Conservation (phyloP, 164 flowering plant genomes). For the Dillenia suffruticosa region DNA sequence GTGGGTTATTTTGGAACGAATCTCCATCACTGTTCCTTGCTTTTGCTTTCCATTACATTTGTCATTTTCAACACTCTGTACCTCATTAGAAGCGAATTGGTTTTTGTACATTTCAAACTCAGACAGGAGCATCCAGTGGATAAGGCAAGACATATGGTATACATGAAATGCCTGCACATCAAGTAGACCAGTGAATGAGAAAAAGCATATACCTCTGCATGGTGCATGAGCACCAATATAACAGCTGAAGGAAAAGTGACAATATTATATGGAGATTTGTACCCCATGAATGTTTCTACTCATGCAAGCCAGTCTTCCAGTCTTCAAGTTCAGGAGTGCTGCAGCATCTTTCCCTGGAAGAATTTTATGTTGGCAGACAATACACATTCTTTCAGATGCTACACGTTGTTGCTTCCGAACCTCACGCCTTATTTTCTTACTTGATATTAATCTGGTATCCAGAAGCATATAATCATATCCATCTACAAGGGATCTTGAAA, state of each 20-base stretch:
- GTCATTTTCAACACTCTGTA: constrained; percentile 25
- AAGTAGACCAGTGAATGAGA: background rate
- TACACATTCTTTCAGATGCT: constrained; percentile 75
- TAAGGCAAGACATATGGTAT: constrained; percentile 86
- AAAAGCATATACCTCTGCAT: background rate
- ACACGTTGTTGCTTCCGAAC: constrained; percentile 60
- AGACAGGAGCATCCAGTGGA: constrained; percentile 88
- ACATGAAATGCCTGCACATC: constrained; percentile 81
- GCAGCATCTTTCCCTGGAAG: constrained; percentile 94
- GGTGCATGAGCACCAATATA: background rate
- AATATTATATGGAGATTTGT: constrained; percentile 1
- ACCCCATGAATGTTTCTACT: constrained; percentile 91
- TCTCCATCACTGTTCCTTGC: constrained; percentile 2
- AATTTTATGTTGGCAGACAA: constrained; percentile 78
- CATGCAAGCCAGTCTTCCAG: constrained; percentile 81
- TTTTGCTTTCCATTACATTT: constrained; percentile 25
- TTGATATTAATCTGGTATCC: constrained; percentile 29
- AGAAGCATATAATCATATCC: constrained; percentile 35
- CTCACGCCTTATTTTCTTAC: constrained; percentile 55
- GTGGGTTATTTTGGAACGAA: constrained; percentile 17
- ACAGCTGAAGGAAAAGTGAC: background rate
- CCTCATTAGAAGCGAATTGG: constrained; percentile 25
- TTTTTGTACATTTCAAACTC: constrained; percentile 52
- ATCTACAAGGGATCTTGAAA: constrained; percentile 20
- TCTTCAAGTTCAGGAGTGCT: constrained; percentile 65